phyloP scores from a whole-genome alignment of 2,329 filamentous ascomycete species.

The Xylariaceae sp. region DNA sequence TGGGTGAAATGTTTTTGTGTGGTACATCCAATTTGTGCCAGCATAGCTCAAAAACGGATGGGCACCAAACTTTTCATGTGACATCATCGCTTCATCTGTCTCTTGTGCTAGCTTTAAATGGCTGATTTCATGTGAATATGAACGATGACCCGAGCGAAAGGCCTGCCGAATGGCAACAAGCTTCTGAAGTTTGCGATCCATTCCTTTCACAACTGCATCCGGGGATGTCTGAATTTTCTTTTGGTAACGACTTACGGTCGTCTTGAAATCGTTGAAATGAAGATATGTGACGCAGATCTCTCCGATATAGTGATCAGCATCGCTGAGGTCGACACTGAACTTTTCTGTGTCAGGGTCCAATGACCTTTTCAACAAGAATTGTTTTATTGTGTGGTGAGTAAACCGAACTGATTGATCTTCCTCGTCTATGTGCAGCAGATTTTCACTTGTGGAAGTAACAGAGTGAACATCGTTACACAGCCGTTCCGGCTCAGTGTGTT shows the following conservation, averaged over 20 bases:
- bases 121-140: no score
- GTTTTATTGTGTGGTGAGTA: slow-evolving; percentile 25
- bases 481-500: slow-evolving; percentile 21
- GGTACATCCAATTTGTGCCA: no score
- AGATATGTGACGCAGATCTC: slow-evolving; percentile 39
- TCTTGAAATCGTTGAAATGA: slow-evolving; percentile 37
- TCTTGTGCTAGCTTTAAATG: no score
- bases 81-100: no score
- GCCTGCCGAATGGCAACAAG: no score
- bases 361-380: slow-evolving; percentile 23
- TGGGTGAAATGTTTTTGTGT: no score
- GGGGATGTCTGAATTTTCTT: no score
- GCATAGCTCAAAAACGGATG: no score
- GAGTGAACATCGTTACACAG: slow-evolving; percentile 26
- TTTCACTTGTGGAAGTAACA: slow-evolving; percentile 15
- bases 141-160: no score
- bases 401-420: slow-evolving; percentile 17
- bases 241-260: slow-evolving; percentile 31
- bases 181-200: no score
- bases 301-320: slow-evolving; percentile 29
- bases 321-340: slow-evolving; percentile 25
- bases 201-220: no score
- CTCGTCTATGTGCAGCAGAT: slow-evolving; percentile 20
- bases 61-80: no score
- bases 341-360: background rate